Evolutionary conservation across 768 basidiomycete genomes (phyloP), one percentile per base, ranked within the genome.

Genomic region (Boletus reticuloceps): DNA sequence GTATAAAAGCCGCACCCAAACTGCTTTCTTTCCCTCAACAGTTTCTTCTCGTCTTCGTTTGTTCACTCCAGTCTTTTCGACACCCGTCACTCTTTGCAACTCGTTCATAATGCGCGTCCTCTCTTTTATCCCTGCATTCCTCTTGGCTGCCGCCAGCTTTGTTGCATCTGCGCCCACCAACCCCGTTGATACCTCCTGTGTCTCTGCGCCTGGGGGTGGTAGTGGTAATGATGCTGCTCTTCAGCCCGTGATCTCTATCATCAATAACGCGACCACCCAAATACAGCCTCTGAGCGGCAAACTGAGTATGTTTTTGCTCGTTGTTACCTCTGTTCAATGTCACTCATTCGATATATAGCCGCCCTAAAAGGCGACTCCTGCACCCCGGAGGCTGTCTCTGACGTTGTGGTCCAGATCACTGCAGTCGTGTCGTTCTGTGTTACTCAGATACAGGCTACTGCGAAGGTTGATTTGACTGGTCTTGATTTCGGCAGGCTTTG

Each of bases 91-190:
- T 62, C 54, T 41, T 53, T 53, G 6, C 13, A 38, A 48, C 51
- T 61, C 25, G 60, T 22, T 53, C 34, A 50, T 41, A 47, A 60
- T 61, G 51, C 59, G 54, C 45, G 52, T 55, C 58, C 59, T 60
- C 27, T 60, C 58, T 5, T 60, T 61, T 8, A 52, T 61, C 44
- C 54, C 47, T 57, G 55, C 60, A 16, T 43, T 61, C 51, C 38
- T 53, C 19, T 31, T 56, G 13, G 42, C 55, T 10, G 43, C 51
- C 1, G 47, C 60, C 12, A 47, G 60, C 47, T 46, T 54, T 31
- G 52, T 51, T 13, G 51, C 37, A 34, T 59, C 59, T 19, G 53
- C 47, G 9, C 60, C 54, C 7, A 2, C 52, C 38, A 13, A n/a
- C 14, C 45, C 47, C n/a, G 10, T 27, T 12, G 53, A 34, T 19